Evolutionary conservation across 169 alveolate genomes (phyloP).

Genomic region (Plasmodium falciparum): DNA sequence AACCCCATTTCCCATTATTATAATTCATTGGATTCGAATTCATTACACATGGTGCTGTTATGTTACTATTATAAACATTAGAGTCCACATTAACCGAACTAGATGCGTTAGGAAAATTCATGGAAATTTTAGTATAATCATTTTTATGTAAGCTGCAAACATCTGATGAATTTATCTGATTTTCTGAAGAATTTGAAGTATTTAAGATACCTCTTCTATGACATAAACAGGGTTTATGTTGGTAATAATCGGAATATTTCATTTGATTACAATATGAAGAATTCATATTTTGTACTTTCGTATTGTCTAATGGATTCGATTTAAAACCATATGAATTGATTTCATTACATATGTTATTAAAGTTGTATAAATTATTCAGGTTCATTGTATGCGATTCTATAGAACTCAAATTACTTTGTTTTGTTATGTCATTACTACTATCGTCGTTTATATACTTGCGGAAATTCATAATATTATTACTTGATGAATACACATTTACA

Average conservation of each 20-base stretch:
- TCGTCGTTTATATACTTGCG: slow-evolving; percentile 8
- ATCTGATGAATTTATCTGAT: slow-evolving; percentile 34
- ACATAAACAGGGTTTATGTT: slow-evolving; percentile 34
- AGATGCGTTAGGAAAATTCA: slow-evolving; percentile 45
- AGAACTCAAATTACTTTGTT: slow-evolving; percentile 24
- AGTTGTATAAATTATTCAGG: slow-evolving; percentile 31
- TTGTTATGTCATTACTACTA: slow-evolving; percentile 24
- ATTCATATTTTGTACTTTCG: slow-evolving; percentile 18
- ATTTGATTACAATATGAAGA: slow-evolving; percentile 35
- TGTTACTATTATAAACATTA: slow-evolving; percentile 36
- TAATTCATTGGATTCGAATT: slow-evolving; percentile 38
- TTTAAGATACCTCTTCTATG: slow-evolving; percentile 24
- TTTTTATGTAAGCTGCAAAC: slow-evolving; percentile 43
- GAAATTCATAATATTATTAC: slow-evolving; percentile 35
- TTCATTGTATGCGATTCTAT: slow-evolving; percentile 37
- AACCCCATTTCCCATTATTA: slow-evolving; percentile 10
- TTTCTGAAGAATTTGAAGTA: slow-evolving; percentile 49
- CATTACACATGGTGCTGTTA: slow-evolving; percentile 37
- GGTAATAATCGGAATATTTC: slow-evolving; percentile 56
- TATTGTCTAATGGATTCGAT: slow-evolving; percentile 38
- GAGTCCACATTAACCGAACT: slow-evolving; percentile 37
- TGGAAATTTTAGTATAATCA: slow-evolving; percentile 40
- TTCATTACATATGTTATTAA: slow-evolving; percentile 35
- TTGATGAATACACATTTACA: slow-evolving; percentile 14
- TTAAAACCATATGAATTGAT: slow-evolving; percentile 12